Conservation (phyloP, 352 stramenopile genomes). For the Globisporangium iwayamae region DNA sequence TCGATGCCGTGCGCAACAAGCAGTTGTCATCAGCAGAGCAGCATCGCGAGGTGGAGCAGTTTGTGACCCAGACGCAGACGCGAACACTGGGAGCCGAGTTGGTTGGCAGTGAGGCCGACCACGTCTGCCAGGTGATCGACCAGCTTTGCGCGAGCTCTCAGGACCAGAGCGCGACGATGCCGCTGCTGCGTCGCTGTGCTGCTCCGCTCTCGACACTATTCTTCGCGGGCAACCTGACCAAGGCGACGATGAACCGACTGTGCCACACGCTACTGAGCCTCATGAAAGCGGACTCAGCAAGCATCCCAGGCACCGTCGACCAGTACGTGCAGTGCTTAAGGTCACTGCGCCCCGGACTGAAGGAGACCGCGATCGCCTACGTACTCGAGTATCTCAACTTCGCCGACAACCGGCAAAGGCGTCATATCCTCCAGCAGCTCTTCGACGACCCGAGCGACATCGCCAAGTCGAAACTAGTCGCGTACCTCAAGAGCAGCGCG, state of each 20-base stretch:
- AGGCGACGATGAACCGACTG: constrained; percentile 49
- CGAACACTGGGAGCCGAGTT: not conserved
- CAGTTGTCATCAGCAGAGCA: constrained; percentile 38
- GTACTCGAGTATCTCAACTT: constrained; percentile 71
- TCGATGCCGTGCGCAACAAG: constrained; percentile 39
- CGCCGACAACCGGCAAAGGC: constrained; percentile 36
- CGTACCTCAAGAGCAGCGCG: constrained; percentile 66
- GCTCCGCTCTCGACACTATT: constrained; percentile 38
- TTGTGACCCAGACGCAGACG: constrained; percentile 27
- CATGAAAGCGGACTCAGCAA: constrained; percentile 47
- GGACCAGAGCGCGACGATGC: constrained; percentile 29
- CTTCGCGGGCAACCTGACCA: constrained; percentile 40
- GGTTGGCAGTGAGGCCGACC: constrained; percentile 19
- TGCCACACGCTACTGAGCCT: constrained; percentile 67
- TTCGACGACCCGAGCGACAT: constrained; percentile 76
- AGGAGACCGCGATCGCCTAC: constrained; percentile 58
- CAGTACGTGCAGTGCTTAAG: constrained; percentile 52
- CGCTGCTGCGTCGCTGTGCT: constrained; percentile 42
- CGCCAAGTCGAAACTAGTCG: constrained; percentile 66
- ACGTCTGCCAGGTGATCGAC: constrained; percentile 37
- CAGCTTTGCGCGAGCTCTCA: constrained; percentile 43
- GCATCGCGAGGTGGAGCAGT: constrained; percentile 50
- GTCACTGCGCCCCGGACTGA: constrained; percentile 39
- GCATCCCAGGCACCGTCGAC: constrained; percentile 31
- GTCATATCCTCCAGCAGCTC: constrained; percentile 57